Evolutionary conservation across 129 eudicot genomes (phyloP).

Genomic region (Escallonia rubra): DNA sequence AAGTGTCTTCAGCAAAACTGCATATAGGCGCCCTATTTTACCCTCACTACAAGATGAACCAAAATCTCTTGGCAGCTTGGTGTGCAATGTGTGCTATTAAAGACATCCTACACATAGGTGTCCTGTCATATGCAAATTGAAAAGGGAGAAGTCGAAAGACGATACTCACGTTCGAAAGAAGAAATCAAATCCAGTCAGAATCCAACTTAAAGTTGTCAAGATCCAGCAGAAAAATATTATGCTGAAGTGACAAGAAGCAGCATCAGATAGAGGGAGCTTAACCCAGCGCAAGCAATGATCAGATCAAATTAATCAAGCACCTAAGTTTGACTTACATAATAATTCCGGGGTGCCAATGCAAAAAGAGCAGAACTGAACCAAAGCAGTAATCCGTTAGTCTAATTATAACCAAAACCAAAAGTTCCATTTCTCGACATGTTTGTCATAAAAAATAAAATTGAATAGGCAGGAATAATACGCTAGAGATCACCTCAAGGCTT

Average conservation of each 20-base stretch:
- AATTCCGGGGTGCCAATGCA: conserved; percentile 61
- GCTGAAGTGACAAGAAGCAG: conserved; percentile 17
- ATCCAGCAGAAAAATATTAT: conserved; percentile 55
- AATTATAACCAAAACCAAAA: neutral
- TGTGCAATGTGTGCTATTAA: neutral
- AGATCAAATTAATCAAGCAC: conserved; percentile 10
- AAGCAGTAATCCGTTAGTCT: conserved; percentile 35
- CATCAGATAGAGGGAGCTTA: neutral
- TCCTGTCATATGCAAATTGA: too few relatives aligned
- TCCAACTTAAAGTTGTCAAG: conserved; percentile 56
- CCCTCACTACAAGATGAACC: too few relatives aligned
- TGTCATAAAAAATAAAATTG: neutral
- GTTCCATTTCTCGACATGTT: conserved; percentile 1
- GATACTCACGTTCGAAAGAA: conserved; percentile 53
- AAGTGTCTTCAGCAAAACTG: conserved; percentile 70
- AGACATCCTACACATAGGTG: neutral
- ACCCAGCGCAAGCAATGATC: neutral
- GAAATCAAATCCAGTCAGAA: conserved; percentile 61
- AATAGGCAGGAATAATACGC: neutral
- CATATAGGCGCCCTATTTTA: conserved; percentile 4
- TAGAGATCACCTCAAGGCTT: neutral
- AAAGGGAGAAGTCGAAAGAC: neutral
- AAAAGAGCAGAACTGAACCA: conserved; percentile 46
- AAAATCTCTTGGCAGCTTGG: too few relatives aligned
- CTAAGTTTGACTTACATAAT: conserved; percentile 37